These are phyloP conservation scores for Hebeloma cylindrosporum DNA, from an alignment of 768 basidiomycete genomes.

Conservation along the genomic window DNA sequence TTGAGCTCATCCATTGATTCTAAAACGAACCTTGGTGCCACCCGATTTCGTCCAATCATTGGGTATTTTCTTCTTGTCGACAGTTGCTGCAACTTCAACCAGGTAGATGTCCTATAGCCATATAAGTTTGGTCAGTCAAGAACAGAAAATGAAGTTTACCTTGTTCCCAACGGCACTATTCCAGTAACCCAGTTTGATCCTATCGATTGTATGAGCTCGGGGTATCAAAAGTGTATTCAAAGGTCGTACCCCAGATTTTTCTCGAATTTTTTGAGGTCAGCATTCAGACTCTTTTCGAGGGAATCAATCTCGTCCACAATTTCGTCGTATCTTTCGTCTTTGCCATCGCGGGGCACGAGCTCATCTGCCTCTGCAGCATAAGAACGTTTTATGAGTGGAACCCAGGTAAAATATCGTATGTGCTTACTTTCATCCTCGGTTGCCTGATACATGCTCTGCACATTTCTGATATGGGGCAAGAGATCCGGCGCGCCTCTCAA, in stretches of 20 bases:
- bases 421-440: constrained; percentile 57
- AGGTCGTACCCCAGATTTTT: constrained; percentile 61
- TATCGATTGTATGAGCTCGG: constrained; percentile 14
- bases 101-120: constrained; percentile 80
- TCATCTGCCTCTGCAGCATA: constrained; percentile 54
- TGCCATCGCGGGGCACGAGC: constrained; percentile 80
- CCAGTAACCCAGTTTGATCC: constrained; percentile 37
- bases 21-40: constrained; percentile 67
- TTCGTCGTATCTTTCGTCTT: constrained; percentile 82
- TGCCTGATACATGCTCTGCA: constrained; percentile 69
- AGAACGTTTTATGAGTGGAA: constrained; percentile 2
- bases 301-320: constrained; percentile 68
- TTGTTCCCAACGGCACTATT: constrained; percentile 83
- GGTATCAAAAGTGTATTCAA: constrained; percentile 2
- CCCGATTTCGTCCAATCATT: constrained; percentile 80
- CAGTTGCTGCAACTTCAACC: constrained; percentile 63
- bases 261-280: constrained; percentile 61
- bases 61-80: constrained; percentile 61
- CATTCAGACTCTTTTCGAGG: constrained; percentile 73
- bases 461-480: constrained; percentile 62
- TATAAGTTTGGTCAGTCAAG: background rate
- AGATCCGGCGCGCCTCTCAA: constrained; percentile 84
- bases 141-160: constrained; percentile 37
- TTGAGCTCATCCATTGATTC: background rate
- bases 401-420: background rate